Evolutionary conservation across 2,329 filamentous ascomycete species (phyloP).

Genomic region (Clarireedia paspali): DNA sequence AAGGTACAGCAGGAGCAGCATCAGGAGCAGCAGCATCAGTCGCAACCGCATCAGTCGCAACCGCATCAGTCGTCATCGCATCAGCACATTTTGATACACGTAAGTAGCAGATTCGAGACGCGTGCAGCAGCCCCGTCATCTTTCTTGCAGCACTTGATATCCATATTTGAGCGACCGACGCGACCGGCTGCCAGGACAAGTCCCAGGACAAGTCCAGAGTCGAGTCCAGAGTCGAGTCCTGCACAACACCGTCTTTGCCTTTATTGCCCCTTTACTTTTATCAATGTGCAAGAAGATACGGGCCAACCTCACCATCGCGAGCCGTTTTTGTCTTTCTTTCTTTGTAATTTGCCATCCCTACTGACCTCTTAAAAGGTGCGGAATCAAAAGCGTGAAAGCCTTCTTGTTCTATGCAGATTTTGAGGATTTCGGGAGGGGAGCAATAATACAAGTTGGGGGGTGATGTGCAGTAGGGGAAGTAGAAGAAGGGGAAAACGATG

Average conservation of each 20-base stretch:
- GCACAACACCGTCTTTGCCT: no score
- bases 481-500: neutral
- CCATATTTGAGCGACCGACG: neutral
- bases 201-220: no score
- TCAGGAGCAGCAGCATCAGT: no score
- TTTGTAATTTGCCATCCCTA: slow-evolving; percentile 5
- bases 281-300: slow-evolving; percentile 1
- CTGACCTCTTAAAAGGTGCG: slow-evolving; percentile 4
- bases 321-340: neutral
- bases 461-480: neutral
- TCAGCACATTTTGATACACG: neutral
- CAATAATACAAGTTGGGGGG: slow-evolving; percentile 3
- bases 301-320: neutral
- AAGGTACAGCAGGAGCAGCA: no score
- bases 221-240: no score
- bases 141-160: neutral
- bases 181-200: no score
- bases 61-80: no score
- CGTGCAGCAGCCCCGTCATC: no score
- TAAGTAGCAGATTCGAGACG: no score
- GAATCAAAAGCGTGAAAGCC: slow-evolving; percentile 5
- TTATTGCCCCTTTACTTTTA: neutral
- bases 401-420: slow-evolving; percentile 7
- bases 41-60: no score
- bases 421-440: neutral